Evolutionary conservation across 1,139 yeast species (phyloP), one percentile per base, ranked within the genome.

Genomic region (Barnettozyma hawaiiensis): DNA sequence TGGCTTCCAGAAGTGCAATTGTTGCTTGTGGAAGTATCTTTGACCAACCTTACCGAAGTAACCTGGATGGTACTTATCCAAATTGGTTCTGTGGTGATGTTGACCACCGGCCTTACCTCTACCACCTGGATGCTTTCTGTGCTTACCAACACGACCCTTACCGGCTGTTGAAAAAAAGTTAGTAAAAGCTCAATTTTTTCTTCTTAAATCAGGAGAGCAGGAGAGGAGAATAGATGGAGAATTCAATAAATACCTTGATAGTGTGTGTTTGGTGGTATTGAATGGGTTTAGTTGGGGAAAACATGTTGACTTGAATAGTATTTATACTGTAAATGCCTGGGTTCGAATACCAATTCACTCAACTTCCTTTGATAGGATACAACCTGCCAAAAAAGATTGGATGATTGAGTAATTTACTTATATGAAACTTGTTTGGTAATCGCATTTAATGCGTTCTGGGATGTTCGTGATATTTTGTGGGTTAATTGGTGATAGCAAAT

Each of bases 41-140:
- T 92, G 92, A 90, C 99, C 99, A 72, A 94, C 97, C 81, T 94
- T 94, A 85, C 99, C 99, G 77, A 94, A 94, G 94, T 94, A 94
- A 89, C 99, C 99, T 68, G 98, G 98, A 75, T 94, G 99, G 96
- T 85, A 94, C 77, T 90, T 92, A 75, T 94, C 98, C 80, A 92
- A 77, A 82, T 89, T 89, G 73, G 92, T 89, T 86, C 97, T 89
- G 96, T 94, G 98, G 78, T 92, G 99, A 75, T 87, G 97, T 78
- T 81, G 95, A 86, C 99, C 99, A 90, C 99, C 99, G 73, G 99
- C 99, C 94, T 79, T 92, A 92, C 99, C 99, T 80, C 98, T 92
- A 81, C 99, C 99, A 92, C 98, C 98, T 65, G 98, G 97, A 69
- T 85, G 92, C 95, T 94, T 94, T 89, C 98, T 89, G 95, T 94